Evolutionary conservation across 306 rosid species (phyloP), one percentile per base, ranked within the genome.

Genomic region (Vigna nakashimae): DNA sequence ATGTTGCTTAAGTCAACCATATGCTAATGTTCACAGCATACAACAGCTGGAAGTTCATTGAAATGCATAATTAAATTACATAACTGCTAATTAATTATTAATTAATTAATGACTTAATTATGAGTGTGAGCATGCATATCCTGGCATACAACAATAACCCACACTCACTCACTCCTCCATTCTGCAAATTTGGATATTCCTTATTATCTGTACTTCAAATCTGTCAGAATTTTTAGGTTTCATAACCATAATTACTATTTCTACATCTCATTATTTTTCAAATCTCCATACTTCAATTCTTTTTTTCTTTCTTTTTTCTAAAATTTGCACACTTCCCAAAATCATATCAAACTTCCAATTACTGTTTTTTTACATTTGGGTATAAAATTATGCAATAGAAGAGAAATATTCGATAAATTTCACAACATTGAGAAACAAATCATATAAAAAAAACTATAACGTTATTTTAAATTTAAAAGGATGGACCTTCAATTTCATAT

Each of bases 41-140:
- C 51, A 69, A 67, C 91, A 88, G 91, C 90, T 88, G 96, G 92
- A 79, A 24, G 43, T 81, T 73, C 52, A 76, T 52, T 79, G 60
- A 59, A 84, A 72, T 77, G 85, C 77, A 69, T 81, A 55, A 69
- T 45, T 42, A 9, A 45, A 11, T 45, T 10, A 12, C 1, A 45
- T 10, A 10, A 45, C 3, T 45, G 12, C 3, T 12, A 12, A 45
- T 43, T 9, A 42, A 42, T 2, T 9, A 45, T 45, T 45, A 45
- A 45, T 43, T 43, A 43, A 9, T 43, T 10, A 43, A 9, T 10
- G 71, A 65, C 51, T 79, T 72, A 77, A 69, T 62, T 65, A 80
- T 9, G 12, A 79, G 87, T 68, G 55, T 56, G 40, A 34, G 38
- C 38, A 34, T 34, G 38, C 38, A 34, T 56, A 50, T 28, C 46